Conservation (phyloP, 805 yeast species). For the Hanseniaspora thailandica region DNA sequence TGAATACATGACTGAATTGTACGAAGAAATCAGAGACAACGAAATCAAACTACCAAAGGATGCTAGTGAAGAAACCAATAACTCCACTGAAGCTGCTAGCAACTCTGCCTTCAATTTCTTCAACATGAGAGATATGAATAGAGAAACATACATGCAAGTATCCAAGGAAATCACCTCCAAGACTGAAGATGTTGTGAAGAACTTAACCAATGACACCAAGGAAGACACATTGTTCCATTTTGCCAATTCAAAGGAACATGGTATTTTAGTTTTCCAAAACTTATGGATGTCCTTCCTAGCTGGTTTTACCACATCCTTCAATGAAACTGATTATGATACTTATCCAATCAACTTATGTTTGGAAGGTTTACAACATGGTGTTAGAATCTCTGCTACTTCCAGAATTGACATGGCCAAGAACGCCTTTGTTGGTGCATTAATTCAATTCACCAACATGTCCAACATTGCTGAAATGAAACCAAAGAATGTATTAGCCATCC, state of each 20-base stretch:
- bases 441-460: conserved; percentile 72
- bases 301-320: conserved; percentile 86
- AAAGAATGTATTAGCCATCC: conserved; percentile 73
- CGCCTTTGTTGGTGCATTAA: conserved; percentile 80
- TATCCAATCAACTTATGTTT: conserved; percentile 58
- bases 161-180: conserved; percentile 83
- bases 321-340: conserved; percentile 60
- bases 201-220: conserved; percentile 41
- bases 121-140: conserved; percentile 56
- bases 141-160: conserved; percentile 84
- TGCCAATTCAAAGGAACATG: conserved; percentile 82
- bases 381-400: conserved; percentile 72
- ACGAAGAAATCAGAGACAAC: conserved; percentile 62
- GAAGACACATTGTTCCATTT: conserved; percentile 50
- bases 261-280: conserved; percentile 83
- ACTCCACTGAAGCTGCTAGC: conserved; percentile 28
- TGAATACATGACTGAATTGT: conserved; percentile 58
- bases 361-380: conserved; percentile 76
- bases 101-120: conserved; percentile 44
- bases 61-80: conserved; percentile 71
- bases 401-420: conserved; percentile 74
- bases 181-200: conserved; percentile 71
- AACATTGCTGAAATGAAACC: conserved; percentile 64
- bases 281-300: conserved; percentile 96
- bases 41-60: conserved; percentile 89